These are phyloP conservation scores for Paraphoma chrysanthemicola DNA, from an alignment of 2,329 filamentous ascomycete species.

Conservation along the genomic window DNA sequence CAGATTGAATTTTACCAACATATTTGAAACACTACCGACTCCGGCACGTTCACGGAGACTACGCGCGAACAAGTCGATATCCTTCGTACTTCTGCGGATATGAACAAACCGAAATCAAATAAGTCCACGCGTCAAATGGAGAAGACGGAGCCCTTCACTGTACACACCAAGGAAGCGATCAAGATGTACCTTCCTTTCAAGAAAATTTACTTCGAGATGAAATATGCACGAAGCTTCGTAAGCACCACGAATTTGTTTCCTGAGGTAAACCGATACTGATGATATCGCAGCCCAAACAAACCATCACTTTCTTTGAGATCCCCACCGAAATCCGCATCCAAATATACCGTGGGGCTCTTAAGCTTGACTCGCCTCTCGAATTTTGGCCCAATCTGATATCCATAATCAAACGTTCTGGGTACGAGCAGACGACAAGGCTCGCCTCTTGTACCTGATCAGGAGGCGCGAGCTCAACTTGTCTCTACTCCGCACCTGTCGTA, in stretches of 20 bases:
- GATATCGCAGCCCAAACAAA: background rate
- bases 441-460: background rate
- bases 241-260: background rate
- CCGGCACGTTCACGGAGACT: too few species aligned
- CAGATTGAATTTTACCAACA: too few species aligned
- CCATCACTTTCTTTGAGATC: background rate
- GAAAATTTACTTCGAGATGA: background rate
- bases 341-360: constrained; percentile 2
- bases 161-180: background rate
- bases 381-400: constrained; percentile 1
- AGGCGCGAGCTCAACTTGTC: background rate
- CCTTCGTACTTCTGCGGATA: too few species aligned
- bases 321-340: constrained; percentile 1
- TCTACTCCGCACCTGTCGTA: constrained; percentile 10
- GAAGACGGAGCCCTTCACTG: background rate
- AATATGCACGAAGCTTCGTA: background rate
- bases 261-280: background rate
- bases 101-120: too few species aligned
- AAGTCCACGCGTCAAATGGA: too few species aligned
- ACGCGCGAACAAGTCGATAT: too few species aligned
- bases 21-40: too few species aligned
- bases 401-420: background rate
- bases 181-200: background rate
- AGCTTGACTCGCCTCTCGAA: constrained; percentile 1
- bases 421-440: background rate